Evolutionary conservation across 2,329 filamentous ascomycete genomes (phyloP).

Genomic region (Claviceps citrina): DNA sequence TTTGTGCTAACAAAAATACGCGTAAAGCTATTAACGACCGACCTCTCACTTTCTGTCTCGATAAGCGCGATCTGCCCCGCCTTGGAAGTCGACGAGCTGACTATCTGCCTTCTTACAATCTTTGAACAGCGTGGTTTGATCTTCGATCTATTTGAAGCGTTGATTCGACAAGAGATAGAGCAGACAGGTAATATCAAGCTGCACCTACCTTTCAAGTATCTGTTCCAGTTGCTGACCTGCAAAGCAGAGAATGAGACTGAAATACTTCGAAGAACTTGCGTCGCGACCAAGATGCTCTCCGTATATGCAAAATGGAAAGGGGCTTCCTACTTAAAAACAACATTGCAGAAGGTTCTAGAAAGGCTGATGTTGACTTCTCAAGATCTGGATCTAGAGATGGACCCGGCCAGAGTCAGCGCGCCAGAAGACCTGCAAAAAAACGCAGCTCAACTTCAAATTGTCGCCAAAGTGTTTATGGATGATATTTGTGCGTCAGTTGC

Average conservation of each 20-base stretch:
- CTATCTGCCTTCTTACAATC: conserved; percentile 52
- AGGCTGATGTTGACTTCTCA: conserved; percentile 50
- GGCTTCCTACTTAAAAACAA: conserved; percentile 43
- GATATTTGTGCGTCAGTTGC: conserved; percentile 50
- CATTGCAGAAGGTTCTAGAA: conserved; percentile 51
- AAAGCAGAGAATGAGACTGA: conserved; percentile 48
- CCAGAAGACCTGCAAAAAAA: conserved; percentile 51
- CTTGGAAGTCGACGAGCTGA: conserved; percentile 52
- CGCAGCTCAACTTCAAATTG: conserved; percentile 47
- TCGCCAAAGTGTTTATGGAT: conserved; percentile 56
- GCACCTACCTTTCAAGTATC: background rate
- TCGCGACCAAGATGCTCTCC: conserved; percentile 58
- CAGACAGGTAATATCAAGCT: conserved; percentile 35
- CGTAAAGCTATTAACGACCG: conserved; percentile 42
- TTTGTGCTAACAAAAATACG: background rate
- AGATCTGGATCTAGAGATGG: conserved; percentile 52
- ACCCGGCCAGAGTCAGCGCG: conserved; percentile 44
- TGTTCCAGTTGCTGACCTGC: conserved; percentile 7
- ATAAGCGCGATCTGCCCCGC: conserved; percentile 53
- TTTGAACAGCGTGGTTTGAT: conserved; percentile 50
- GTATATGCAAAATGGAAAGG: conserved; percentile 61
- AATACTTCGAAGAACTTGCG: conserved; percentile 50
- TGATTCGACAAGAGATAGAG: conserved; percentile 54
- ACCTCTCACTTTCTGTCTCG: conserved; percentile 46
- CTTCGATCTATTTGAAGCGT: conserved; percentile 47